Evolutionary conservation across 345 rosid species (phyloP), one percentile per base, ranked within the genome.

Genomic region (Dipteronia sinensis): DNA sequence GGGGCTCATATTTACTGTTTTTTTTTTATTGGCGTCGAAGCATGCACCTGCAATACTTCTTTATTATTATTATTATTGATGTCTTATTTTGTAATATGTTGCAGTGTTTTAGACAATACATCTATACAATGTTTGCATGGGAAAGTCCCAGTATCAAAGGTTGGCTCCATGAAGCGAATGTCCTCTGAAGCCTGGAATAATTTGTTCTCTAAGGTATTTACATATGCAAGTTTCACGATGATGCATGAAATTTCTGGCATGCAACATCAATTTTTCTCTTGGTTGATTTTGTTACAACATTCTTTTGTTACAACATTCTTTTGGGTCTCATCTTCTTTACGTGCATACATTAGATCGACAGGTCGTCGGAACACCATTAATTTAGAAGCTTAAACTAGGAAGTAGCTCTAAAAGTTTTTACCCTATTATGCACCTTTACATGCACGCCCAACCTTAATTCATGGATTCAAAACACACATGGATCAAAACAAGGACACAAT

Each of bases 121-220:
- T 81, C 87, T 79, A 85, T 96, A 72, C 95, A 89, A 65, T 96
- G 99, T 81, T 80, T 72, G 15, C 99, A 96, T 85, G 91, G 91
- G 86, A 94, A 92, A 86, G 88, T 96, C 67, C 93, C 92, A 16
- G 81, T 86, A 47, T 89, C 97, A 58, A 91, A 89, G 77, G 87
- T 89, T 68, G 86, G 87, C 72, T 90, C 85, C 76, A 86, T 91
- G 90, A 96, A 96, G 89, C 89, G 98, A 49, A 66, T 96, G 78
- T 89, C 95, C 62, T 75, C 88, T 76, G 85, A 82, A 82, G 95
- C 97, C 70, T 96, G 99, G 99, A 40, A 76, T 78, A 88, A 87
- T 70, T 83, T 95, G 79, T 83, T 80, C 55, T 87, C 92, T 53
- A 91, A 91, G 99, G 98, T 95, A 89, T 71, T 79, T 27, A 27